These are phyloP conservation scores for Botrytis pseudocinerea DNA, from an alignment of 2,329 filamentous ascomycete species.

Conservation along the genomic window DNA sequence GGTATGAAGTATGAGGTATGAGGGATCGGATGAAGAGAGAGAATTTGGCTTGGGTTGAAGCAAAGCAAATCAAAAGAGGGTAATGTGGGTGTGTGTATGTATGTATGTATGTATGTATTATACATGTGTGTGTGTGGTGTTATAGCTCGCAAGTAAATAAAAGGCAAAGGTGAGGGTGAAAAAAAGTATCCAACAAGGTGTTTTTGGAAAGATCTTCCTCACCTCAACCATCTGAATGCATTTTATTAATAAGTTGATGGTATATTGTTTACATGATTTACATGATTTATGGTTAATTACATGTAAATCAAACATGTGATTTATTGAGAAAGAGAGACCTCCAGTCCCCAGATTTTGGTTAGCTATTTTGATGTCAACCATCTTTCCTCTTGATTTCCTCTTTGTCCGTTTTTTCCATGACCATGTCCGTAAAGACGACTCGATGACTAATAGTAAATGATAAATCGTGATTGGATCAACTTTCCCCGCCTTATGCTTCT, in stretches of 20 bases:
- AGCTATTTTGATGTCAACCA: background rate
- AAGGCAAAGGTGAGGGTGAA: background rate
- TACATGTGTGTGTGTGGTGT: background rate
- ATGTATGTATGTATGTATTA: background rate
- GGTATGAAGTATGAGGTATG: background rate
- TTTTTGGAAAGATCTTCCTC: background rate
- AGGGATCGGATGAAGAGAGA: background rate
- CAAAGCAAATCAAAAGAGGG: background rate
- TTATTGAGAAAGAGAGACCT: no score
- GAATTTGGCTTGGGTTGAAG: background rate
- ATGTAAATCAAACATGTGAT: background rate
- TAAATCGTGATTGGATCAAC: background rate
- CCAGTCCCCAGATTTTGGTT: background rate
- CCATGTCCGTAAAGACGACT: no score
- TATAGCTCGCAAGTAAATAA: background rate
- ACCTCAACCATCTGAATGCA: no score
- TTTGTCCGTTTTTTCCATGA: no score
- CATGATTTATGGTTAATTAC: background rate
- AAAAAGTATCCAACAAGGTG: slow-evolving; percentile 23
- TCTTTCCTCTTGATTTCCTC: no score
- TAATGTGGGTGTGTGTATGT: background rate
- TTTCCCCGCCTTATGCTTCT: background rate
- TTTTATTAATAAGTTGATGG: no score
- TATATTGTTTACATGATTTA: no score
- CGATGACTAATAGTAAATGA: background rate